Evolutionary conservation across 768 basidiomycete genomes (phyloP), one percentile per base, ranked within the genome.

Genomic region (Daedaleopsis nitida): DNA sequence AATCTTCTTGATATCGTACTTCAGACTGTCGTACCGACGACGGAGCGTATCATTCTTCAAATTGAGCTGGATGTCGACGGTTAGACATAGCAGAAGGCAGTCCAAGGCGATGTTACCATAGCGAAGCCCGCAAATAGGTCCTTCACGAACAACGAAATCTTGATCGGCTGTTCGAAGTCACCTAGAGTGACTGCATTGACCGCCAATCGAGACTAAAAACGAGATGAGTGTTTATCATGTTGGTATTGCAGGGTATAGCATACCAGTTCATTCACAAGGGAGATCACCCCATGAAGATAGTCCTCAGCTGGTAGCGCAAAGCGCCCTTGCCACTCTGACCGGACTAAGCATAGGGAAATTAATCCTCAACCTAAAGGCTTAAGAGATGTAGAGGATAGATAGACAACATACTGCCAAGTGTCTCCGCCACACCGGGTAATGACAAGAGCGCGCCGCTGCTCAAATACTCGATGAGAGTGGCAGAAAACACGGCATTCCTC

Each of bases 1-100:
- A 17, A 94, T 89, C 68, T 92, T 92, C 73, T 92, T 92, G 63
- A 94, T 83, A 70, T 92, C 92, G 64, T 93, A 94, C 69, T 94
- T 93, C 37, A 93, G 76, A 64, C 88, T 85, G 69, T 93, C 91
- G 69, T 89, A 94, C 55, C 91, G 77, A 60, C 89, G 82, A 5
- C 91, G 85, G 17, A 94, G 75, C 0, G 78, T 69, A 67, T 93
- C 92, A 59, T 93, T 93, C 70, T 93, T 93, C 19, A 94, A 77
- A 68, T 92, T 94, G 14, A 94, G 78, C 91, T 91, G 64, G 7
- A 32, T 3, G 7, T 32, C 27, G 27, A 32, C 7, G 27, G 27
- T 32, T 3, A 32, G 27, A 32, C 7, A 32, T 32, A 32, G 27
- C 27, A 32, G 27, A 32, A 32, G 3, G 27, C 27, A 32, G 27